These are phyloP conservation scores for Orbilia javanica DNA, from an alignment of 2,329 filamentous ascomycete species.

Conservation along the genomic window DNA sequence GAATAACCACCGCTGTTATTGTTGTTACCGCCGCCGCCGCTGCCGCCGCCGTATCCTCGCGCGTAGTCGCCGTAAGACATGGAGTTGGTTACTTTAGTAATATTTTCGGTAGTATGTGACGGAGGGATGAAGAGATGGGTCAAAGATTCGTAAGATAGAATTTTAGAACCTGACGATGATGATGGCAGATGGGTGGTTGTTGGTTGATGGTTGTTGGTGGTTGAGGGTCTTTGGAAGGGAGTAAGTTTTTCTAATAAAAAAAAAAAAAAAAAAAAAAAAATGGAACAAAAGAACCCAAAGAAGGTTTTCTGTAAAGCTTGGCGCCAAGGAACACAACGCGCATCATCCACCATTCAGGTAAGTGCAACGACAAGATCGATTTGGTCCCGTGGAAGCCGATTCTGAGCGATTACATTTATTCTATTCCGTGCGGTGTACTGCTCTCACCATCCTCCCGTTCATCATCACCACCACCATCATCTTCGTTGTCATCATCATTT, in stretches of 20 bases:
- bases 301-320: conserved; percentile 15
- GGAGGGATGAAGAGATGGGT: background rate
- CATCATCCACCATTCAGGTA: background rate
- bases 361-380: background rate
- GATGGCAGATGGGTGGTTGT: conserved; percentile 5
- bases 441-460: background rate
- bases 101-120: background rate
- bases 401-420: background rate
- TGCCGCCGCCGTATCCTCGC: conserved; percentile 43
- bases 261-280: conserved; percentile 24
- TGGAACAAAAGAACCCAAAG: background rate
- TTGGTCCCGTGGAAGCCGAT: background rate
- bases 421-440: background rate
- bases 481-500: background rate
- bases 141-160: background rate
- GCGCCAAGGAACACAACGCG: conserved; percentile 9
- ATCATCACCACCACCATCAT: too few species aligned
- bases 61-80: conserved; percentile 58
- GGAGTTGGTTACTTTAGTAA: background rate
- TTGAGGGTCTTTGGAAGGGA: background rate
- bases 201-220: background rate
- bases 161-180: background rate
- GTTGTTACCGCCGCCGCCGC: conserved; percentile 18
- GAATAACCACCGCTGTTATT: conserved; percentile 29
- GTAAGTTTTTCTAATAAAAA: background rate